phyloP scores from a whole-genome alignment of 2,329 filamentous ascomycete genomes.

The Davidsoniella australis region DNA sequence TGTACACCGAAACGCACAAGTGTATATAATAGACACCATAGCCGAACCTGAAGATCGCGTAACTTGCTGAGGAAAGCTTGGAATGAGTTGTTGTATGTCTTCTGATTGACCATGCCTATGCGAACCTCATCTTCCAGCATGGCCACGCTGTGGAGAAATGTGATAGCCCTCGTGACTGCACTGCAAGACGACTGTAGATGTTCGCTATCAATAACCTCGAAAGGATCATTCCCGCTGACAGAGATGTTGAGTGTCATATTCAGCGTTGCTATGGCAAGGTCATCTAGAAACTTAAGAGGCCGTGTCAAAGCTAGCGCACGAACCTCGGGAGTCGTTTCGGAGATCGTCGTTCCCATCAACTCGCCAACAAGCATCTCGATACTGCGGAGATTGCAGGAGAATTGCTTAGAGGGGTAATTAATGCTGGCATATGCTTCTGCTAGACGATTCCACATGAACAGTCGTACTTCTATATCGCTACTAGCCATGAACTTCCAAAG shows the following conservation, averaged over 20 bases:
- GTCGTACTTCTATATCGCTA: slow-evolving; percentile 63
- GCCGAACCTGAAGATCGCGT: slow-evolving; percentile 71
- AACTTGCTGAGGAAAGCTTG: slow-evolving; percentile 45
- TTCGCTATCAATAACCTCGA: slow-evolving; percentile 69
- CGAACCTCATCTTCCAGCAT: slow-evolving; percentile 76
- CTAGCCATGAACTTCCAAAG: slow-evolving; percentile 72
- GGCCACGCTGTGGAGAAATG: slow-evolving; percentile 61
- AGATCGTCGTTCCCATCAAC: slow-evolving; percentile 44
- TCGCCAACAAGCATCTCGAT: slow-evolving; percentile 64
- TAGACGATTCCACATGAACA: slow-evolving; percentile 84
- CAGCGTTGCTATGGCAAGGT: slow-evolving; percentile 56
- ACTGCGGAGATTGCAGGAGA: slow-evolving; percentile 72
- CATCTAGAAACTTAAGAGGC: slow-evolving; percentile 64
- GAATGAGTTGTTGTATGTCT: slow-evolving; percentile 38
- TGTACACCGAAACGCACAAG: slow-evolving; percentile 50
- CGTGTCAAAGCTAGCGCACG: slow-evolving; percentile 57
- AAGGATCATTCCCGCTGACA: slow-evolving; percentile 20
- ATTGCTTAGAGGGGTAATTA: slow-evolving; percentile 69
- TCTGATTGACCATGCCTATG: slow-evolving; percentile 50
- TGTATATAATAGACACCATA: slow-evolving; percentile 76
- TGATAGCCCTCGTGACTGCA: slow-evolving; percentile 53
- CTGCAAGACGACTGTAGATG: slow-evolving; percentile 59
- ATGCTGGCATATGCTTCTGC: slow-evolving; percentile 77
- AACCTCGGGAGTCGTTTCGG: slow-evolving; percentile 39
- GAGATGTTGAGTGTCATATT: slow-evolving; percentile 49